phyloP scores from a whole-genome alignment of 2,329 filamentous ascomycete genomes.

The Ampelomyces quisqualis region DNA sequence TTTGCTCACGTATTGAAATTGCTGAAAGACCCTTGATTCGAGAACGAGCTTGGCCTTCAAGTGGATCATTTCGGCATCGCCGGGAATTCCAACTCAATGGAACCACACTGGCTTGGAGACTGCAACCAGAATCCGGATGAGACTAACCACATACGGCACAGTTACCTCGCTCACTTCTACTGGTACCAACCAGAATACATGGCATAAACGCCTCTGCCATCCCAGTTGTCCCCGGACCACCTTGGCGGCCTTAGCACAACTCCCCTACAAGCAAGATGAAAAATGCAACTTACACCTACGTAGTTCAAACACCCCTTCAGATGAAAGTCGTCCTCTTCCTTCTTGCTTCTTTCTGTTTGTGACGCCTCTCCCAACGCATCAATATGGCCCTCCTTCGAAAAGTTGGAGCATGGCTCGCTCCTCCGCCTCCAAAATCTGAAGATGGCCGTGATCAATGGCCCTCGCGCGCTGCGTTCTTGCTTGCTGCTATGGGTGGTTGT shows the following conservation, averaged over 20 bases:
- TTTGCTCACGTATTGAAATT: neutral
- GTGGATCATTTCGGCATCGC: slow-evolving; percentile 2
- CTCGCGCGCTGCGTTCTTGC: slow-evolving; percentile 56
- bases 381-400: slow-evolving; percentile 24
- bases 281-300: slow-evolving; percentile 12
- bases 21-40: slow-evolving; percentile 2
- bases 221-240: slow-evolving; percentile 9
- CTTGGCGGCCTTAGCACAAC: slow-evolving; percentile 21
- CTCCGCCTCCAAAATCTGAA: slow-evolving; percentile 37
- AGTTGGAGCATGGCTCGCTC: slow-evolving; percentile 36
- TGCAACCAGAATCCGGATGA: neutral
- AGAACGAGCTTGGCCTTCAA: slow-evolving; percentile 8
- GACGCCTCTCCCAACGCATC: neutral
- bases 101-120: slow-evolving; percentile 2
- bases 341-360: neutral
- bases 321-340: slow-evolving; percentile 2
- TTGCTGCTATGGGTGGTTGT: slow-evolving; percentile 61
- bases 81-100: neutral
- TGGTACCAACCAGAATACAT: slow-evolving; percentile 7
- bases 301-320: neutral
- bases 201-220: slow-evolving; percentile 9
- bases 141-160: slow-evolving; percentile 4
- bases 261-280: slow-evolving; percentile 17
- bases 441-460: slow-evolving; percentile 58
- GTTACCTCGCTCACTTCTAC: neutral